phyloP scores from a whole-genome alignment of 78 protist species.

The Monosiga brevicollis region DNA sequence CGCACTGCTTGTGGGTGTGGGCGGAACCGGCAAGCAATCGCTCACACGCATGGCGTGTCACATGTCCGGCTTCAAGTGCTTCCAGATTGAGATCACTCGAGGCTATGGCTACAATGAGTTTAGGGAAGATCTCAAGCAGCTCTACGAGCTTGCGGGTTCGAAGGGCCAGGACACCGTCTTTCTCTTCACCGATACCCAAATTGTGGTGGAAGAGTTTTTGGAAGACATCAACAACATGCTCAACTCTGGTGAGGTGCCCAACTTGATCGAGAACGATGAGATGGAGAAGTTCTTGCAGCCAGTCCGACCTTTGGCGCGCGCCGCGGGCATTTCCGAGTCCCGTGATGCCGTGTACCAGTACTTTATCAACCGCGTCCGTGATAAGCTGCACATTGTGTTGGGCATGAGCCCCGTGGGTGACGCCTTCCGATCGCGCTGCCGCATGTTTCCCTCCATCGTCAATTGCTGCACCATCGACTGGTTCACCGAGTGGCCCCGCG shows the following conservation, averaged over 20 bases:
- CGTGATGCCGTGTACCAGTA: not conserved
- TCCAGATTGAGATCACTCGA: constrained; percentile 30
- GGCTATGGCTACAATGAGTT: constrained; percentile 55
- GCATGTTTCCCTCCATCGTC: constrained; percentile 75
- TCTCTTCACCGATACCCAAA: constrained; percentile 78
- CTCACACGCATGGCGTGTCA: constrained; percentile 76
- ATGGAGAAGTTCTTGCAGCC: constrained; percentile 30
- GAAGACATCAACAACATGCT: constrained; percentile 83
- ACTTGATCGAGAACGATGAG: constrained; percentile 61
- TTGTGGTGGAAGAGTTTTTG: constrained; percentile 56
- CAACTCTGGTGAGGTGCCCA: constrained; percentile 82
- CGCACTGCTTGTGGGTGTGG: constrained; percentile 85
- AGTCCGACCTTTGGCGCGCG: not conserved
- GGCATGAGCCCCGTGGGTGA: constrained; percentile 73
- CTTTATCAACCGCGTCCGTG: constrained; percentile 27
- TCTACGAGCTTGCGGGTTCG: constrained; percentile 38
- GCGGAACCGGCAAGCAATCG: constrained; percentile 85
- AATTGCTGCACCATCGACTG: constrained; percentile 81
- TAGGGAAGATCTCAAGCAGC: constrained; percentile 45
- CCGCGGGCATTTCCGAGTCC: not conserved
- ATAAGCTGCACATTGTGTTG: constrained; percentile 68
- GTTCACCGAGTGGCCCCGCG: constrained; percentile 80
- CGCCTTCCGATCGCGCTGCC: constrained; percentile 56
- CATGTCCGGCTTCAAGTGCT: constrained; percentile 35
- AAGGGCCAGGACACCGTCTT: constrained; percentile 52